Evolutionary conservation across 2,329 filamentous ascomycete genomes (phyloP).

Genomic region (Colletotrichum paranaense): DNA sequence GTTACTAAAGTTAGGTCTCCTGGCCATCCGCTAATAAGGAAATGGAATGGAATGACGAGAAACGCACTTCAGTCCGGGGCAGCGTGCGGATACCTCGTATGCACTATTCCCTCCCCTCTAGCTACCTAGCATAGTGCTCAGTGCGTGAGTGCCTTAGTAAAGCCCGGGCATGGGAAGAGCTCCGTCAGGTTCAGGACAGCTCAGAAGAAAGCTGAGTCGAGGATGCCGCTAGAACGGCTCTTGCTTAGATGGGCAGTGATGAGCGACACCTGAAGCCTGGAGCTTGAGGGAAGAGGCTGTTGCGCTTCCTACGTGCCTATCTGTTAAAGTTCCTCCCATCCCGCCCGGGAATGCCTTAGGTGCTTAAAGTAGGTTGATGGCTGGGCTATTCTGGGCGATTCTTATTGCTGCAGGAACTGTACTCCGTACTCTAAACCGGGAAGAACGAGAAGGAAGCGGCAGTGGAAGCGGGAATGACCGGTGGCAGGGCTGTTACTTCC

Average conservation of each 20-base stretch:
- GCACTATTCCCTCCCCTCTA: neutral
- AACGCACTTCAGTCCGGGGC: constrained; percentile 7
- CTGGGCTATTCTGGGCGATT: neutral
- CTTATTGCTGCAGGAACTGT: neutral
- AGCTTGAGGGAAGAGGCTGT: neutral
- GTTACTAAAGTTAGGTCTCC: constrained; percentile 35
- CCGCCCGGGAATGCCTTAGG: neutral
- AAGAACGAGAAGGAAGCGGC: constrained; percentile 10
- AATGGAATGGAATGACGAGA: constrained; percentile 1
- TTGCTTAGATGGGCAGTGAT: constrained; percentile 19
- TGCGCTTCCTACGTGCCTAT: neutral
- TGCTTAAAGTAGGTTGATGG: neutral
- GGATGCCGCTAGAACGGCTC: neutral
- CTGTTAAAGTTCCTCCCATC: neutral
- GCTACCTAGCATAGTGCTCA: too few relatives aligned
- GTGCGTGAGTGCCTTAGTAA: neutral
- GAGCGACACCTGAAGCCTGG: constrained; percentile 5
- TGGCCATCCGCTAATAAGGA: constrained; percentile 12
- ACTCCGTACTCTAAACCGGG: neutral
- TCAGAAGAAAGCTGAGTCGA: neutral
- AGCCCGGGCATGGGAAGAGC: neutral
- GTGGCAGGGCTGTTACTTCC: neutral
- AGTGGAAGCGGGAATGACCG: neutral
- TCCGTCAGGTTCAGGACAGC: neutral
- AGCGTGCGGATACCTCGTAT: neutral